Evolutionary conservation across 2,329 filamentous ascomycete species (phyloP), one percentile per base, ranked within the genome.

Genomic region (Aureobasidium melanogenum): DNA sequence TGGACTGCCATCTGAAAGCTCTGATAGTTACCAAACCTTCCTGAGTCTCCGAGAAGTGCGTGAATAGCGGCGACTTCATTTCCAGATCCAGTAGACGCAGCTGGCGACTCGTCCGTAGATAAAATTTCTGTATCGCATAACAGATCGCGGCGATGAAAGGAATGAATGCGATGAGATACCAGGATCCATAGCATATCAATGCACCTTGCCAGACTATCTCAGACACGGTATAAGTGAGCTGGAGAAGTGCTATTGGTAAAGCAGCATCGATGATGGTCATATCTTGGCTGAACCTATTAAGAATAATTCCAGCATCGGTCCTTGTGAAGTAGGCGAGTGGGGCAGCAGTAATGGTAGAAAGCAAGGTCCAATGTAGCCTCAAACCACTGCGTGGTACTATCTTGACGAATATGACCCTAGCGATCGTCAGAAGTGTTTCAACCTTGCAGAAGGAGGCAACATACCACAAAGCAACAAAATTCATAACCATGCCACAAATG

Each of bases 81-180:
- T 83, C 81, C 0, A 83, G 72, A 66, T 84, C 82, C 9, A 84
- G 71, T 15, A 82, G 73, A 38, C 82, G 76, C 2, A 81, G 66
- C 63, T 79, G 78, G 1, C 78, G 73, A 10, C 76, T 78, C 3
- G 78, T 80, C 9, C 71, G 73, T 3, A 81, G 73, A 64, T 81
- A 80, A 64, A 75, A 74, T 2, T 44, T 68, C 70, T 80, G 77
- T 6, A 81, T 71, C 34, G 71, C 57, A 63, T 73, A 57, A 2
- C 46, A 12, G 10, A 57, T 12, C 10, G 39, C 41, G 5, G 15
- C 30, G 1, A 46, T 24, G 5, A 34, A 14, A 19, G 41, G 54
- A 17, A 57, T 57, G 7, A 19, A 41, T 8, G 41, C 41, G 0
- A 19, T 19, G 1, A 57, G 7, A 12, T 57, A 46, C 5, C 34